Conservation (phyloP, 2,329 filamentous ascomycete genomes). For the Ampelomyces quisqualis region DNA sequence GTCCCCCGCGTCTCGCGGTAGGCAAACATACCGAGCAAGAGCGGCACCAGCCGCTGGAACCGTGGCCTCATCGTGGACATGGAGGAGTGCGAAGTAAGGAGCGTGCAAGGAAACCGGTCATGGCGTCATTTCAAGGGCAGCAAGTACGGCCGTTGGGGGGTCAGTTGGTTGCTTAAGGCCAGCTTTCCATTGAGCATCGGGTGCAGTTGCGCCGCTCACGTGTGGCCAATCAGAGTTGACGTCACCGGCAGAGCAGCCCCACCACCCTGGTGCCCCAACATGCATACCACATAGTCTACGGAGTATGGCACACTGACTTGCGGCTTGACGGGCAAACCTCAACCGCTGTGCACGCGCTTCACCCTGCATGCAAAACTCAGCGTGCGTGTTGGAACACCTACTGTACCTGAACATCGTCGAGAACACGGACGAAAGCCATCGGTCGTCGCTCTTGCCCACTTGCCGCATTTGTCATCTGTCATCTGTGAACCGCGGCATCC, state of each 20-base stretch:
- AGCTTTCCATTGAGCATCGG: slow-evolving; percentile 34
- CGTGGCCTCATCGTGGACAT: slow-evolving; percentile 37
- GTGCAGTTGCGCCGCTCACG: slow-evolving; percentile 22
- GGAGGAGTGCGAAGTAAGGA: slow-evolving; percentile 13
- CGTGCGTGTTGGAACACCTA: no score
- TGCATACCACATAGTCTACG: no score
- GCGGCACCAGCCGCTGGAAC: slow-evolving; percentile 41
- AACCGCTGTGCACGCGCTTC: no score
- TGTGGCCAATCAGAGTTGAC: slow-evolving; percentile 35
- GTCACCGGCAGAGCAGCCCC: no score
- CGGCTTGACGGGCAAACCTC: no score
- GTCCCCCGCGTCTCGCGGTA: slow-evolving; percentile 6
- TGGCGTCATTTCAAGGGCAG: slow-evolving; percentile 30
- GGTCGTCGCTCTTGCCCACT: slow-evolving; percentile 7
- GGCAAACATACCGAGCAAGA: slow-evolving; percentile 34
- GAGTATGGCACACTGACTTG: no score
- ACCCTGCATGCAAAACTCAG: no score
- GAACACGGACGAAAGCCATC: slow-evolving; percentile 15
- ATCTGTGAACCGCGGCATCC: slow-evolving; percentile 6
- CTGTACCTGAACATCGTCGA: no score
- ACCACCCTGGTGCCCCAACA: no score
- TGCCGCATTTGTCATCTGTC: slow-evolving; percentile 27
- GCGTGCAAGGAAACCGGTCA: slow-evolving; percentile 25
- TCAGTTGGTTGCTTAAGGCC: slow-evolving; percentile 30
- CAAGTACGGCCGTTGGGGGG: slow-evolving; percentile 16